Evolutionary conservation across 495 filamentous ascomycete species (phyloP).

Genomic region (Copromyces sp.): DNA sequence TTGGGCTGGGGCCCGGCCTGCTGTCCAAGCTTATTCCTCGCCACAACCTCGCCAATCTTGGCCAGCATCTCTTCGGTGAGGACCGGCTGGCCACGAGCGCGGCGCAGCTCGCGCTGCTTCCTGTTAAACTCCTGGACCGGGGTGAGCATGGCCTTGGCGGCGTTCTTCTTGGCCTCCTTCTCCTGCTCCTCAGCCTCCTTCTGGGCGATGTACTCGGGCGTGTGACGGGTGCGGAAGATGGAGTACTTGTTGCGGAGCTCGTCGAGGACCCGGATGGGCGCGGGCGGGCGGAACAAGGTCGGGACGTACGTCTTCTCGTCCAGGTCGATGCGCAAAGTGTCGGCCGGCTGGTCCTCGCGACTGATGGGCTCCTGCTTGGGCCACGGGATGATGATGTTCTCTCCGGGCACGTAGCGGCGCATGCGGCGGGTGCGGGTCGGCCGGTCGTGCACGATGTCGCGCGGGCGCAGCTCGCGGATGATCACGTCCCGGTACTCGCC

Average conservation of each 20-base stretch:
- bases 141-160: conserved; percentile 44
- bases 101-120: conserved; percentile 31
- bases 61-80: conserved; percentile 51
- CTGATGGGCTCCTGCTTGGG: conserved; percentile 41
- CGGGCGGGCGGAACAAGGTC: conserved; percentile 62
- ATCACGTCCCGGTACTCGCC: conserved; percentile 59
- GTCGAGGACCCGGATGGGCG: conserved; percentile 69
- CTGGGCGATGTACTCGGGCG: conserved; percentile 51
- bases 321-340: conserved; percentile 68
- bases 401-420: conserved; percentile 46
- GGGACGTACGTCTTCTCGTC: conserved; percentile 68
- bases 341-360: conserved; percentile 45
- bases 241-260: conserved; percentile 82
- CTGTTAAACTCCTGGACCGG: conserved; percentile 44
- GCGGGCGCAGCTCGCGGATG: conserved; percentile 53
- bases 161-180: conserved; percentile 44
- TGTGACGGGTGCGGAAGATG: conserved; percentile 73
- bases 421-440: conserved; percentile 32
- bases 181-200: conserved; percentile 52
- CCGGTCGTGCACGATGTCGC: conserved; percentile 34
- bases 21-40: conserved; percentile 31
- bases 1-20: neutral
- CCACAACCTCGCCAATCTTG: conserved; percentile 57
- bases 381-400: conserved; percentile 64
- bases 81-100: conserved; percentile 36